phyloP scores from a whole-genome alignment of 2,329 filamentous ascomycete genomes.

The Claviceps digitariae region DNA sequence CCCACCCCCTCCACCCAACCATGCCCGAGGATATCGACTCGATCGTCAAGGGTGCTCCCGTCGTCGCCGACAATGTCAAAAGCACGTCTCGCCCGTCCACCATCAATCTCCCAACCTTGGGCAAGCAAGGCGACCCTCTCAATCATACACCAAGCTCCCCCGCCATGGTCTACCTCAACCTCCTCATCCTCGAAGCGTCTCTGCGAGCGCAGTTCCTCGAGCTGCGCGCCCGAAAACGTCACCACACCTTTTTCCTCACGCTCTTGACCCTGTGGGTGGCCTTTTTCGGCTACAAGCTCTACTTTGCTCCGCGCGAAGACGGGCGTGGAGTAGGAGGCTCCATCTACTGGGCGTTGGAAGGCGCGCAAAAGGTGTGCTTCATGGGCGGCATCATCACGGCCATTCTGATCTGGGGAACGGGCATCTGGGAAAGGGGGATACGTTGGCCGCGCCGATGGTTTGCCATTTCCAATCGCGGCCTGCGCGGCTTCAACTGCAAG shows the following conservation, averaged over 20 bases:
- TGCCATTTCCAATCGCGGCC: conserved; percentile 72
- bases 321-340: conserved; percentile 81
- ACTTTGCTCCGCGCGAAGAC: conserved; percentile 91
- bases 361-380: conserved; percentile 78
- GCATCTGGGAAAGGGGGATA: conserved; percentile 91
- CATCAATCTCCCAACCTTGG: conserved; percentile 28
- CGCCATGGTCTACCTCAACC: conserved; percentile 94
- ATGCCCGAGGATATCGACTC: conserved; percentile 68
- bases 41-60: conserved; percentile 79
- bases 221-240: conserved; percentile 71
- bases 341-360: conserved; percentile 93
- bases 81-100: conserved; percentile 25
- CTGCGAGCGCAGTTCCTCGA: conserved; percentile 87
- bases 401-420: conserved; percentile 81
- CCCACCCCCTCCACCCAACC: not conserved
- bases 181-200: conserved; percentile 90
- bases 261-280: conserved; percentile 68
- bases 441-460: conserved; percentile 92
- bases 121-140: conserved; percentile 53
- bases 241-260: conserved; percentile 85
- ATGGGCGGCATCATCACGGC: conserved; percentile 82
- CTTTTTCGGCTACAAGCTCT: conserved; percentile 80
- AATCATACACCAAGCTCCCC: conserved; percentile 77
- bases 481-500: conserved; percentile 91
- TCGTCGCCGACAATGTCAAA: conserved; percentile 38